phyloP scores from a whole-genome alignment of 2,329 filamentous ascomycete species.

The Neofusicoccum ribis region DNA sequence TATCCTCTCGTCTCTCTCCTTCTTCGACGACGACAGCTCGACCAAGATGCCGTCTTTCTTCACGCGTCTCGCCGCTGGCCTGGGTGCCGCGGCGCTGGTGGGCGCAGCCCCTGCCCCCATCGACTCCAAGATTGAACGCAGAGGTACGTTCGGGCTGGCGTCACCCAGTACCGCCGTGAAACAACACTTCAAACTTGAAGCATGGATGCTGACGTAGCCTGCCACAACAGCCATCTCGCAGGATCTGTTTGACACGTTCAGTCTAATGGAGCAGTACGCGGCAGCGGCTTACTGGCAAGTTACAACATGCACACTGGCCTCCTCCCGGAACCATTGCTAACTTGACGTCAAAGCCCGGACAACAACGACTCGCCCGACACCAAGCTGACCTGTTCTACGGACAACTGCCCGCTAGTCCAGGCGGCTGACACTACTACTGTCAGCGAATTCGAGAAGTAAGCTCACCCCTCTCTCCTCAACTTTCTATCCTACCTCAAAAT shows the following conservation, averaged over 20 bases:
- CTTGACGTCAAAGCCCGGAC: conserved; percentile 22
- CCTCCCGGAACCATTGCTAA: background rate
- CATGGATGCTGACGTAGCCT: background rate
- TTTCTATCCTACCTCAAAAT: background rate
- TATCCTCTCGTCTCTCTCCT: background rate
- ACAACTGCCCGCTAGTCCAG: conserved; percentile 52
- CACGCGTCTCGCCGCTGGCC: background rate
- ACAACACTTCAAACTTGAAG: background rate
- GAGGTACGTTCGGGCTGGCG: background rate
- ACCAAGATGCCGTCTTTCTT: conserved; percentile 4
- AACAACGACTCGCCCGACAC: conserved; percentile 50
- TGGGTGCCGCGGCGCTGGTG: background rate
- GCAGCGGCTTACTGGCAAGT: conserved; percentile 53
- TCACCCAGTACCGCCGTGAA: background rate
- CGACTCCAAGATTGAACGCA: background rate
- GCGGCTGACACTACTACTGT: conserved; percentile 47
- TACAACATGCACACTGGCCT: background rate
- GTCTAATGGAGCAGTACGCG: conserved; percentile 53
- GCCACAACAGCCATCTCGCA: conserved; percentile 38
- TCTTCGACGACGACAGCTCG: background rate
- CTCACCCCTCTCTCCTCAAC: conserved; percentile 21
- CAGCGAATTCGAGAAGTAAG: conserved; percentile 52
- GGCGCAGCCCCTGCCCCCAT: background rate
- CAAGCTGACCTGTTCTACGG: conserved; percentile 46
- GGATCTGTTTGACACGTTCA: conserved; percentile 43